These are phyloP conservation scores for Platanthera zijinensis DNA, from an alignment of 106 monocot genomes.

Conservation along the genomic window DNA sequence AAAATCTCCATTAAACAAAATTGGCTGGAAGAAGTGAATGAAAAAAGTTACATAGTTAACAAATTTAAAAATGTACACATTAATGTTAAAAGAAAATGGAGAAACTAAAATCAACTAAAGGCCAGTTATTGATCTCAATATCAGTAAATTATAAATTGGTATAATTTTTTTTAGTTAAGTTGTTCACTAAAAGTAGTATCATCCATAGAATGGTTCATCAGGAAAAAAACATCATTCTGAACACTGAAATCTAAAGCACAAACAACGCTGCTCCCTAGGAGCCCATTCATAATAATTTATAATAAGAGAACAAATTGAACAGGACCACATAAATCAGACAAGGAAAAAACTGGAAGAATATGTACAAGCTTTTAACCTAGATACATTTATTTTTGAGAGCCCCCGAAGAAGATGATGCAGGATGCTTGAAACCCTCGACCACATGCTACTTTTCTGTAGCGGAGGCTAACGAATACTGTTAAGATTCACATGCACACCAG, in stretches of 20 bases:
- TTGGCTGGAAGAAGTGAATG: too few species aligned
- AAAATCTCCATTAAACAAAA: too few species aligned
- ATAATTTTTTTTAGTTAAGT: not conserved
- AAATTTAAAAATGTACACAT: too few species aligned
- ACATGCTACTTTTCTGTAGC: constrained; percentile 13
- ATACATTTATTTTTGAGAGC: constrained; percentile 58
- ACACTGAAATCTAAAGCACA: not conserved
- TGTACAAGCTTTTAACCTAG: constrained; percentile 59
- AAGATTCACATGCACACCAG: constrained; percentile 40
- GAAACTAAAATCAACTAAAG: too few species aligned
- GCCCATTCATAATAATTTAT: constrained; percentile 7
- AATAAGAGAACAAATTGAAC: constrained; percentile 12
- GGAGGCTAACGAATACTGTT: constrained; percentile 91
- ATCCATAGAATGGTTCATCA: not conserved
- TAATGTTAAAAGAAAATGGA: too few species aligned
- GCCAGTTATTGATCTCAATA: too few species aligned
- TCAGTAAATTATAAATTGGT: too few species aligned
- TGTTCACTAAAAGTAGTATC: not conserved
- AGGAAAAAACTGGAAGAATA: constrained; percentile 31
- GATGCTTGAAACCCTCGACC: not conserved
- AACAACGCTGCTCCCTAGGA: not conserved
- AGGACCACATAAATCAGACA: not conserved
- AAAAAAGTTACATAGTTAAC: too few species aligned
- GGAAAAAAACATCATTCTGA: constrained; percentile 1
- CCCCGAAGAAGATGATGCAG: constrained; percentile 20